Evolutionary conservation across 2,329 filamentous ascomycete genomes (phyloP).

Genomic region (Tolypocladium paradoxum): DNA sequence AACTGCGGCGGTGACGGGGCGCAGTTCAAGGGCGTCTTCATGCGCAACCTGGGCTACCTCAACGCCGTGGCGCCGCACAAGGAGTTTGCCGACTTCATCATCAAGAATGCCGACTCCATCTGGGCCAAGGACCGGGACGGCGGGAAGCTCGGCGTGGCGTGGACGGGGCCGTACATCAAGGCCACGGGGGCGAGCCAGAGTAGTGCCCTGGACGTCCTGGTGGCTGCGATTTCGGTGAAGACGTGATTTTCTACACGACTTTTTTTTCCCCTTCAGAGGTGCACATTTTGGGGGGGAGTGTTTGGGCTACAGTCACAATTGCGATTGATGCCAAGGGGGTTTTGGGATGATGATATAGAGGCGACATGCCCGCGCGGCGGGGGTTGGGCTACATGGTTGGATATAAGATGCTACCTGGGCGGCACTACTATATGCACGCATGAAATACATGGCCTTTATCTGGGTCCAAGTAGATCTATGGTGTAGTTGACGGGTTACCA

Average conservation of each 20-base stretch:
- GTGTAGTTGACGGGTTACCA: no score
- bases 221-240: conserved; percentile 43
- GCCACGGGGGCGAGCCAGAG: conserved; percentile 50
- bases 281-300: background rate
- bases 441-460: background rate
- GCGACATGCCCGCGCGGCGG: no score
- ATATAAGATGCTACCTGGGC: no score
- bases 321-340: background rate
- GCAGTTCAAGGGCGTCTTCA: conserved; percentile 65
- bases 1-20: conserved; percentile 38
- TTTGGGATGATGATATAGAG: background rate
- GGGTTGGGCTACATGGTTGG: no score
- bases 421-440: no score
- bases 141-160: conserved; percentile 48
- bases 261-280: background rate
- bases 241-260: background rate
- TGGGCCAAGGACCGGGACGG: conserved; percentile 48
- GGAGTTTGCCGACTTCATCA: conserved; percentile 42
- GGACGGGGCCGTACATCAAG: conserved; percentile 47
- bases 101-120: conserved; percentile 52
- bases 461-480: no score
- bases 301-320: background rate
- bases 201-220: conserved; percentile 54
- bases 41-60: conserved; percentile 51
- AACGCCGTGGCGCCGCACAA: conserved; percentile 37